phyloP scores from a whole-genome alignment of 2,329 filamentous ascomycete species.

The Phyllosticta citribraziliensis region DNA sequence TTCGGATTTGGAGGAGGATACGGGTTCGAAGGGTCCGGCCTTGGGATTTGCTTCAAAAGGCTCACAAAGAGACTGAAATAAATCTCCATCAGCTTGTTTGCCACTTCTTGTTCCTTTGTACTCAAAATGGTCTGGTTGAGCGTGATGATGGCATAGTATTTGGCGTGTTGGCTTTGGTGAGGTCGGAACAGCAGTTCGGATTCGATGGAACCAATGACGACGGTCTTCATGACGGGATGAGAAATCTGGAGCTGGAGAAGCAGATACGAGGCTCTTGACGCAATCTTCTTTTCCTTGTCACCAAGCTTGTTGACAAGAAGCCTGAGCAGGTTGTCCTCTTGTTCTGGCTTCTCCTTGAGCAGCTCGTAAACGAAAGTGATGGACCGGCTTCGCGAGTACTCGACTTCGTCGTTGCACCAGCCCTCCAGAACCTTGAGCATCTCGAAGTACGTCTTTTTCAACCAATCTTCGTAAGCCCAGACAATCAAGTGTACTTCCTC shows the following conservation, averaged over 20 bases:
- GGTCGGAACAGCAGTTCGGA: constrained; percentile 79
- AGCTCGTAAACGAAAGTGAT: constrained; percentile 88
- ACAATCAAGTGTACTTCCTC: constrained; percentile 68
- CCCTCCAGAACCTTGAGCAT: constrained; percentile 82
- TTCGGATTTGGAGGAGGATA: constrained; percentile 33
- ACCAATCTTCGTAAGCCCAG: constrained; percentile 91
- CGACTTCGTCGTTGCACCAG: constrained; percentile 92
- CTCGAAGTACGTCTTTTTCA: constrained; percentile 90
- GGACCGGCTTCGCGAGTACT: constrained; percentile 79
- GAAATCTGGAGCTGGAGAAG: constrained; percentile 82
- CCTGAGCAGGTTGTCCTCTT: constrained; percentile 86
- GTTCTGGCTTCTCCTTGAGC: constrained; percentile 90
- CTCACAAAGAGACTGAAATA: constrained; percentile 87
- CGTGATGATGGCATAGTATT: constrained; percentile 93
- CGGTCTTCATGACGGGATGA: constrained; percentile 87
- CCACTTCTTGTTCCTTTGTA: constrained; percentile 69
- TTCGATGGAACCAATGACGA: constrained; percentile 77
- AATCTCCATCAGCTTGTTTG: constrained; percentile 72
- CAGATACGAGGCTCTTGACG: constrained; percentile 85
- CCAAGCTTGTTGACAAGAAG: constrained; percentile 94
- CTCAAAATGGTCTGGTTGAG: constrained; percentile 94
- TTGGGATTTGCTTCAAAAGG: constrained; percentile 56
- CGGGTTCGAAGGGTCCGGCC: constrained; percentile 28
- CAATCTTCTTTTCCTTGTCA: constrained; percentile 89
- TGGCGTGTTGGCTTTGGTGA: constrained; percentile 77